These are phyloP conservation scores for Stachybotrys chlorohalonatus DNA, from an alignment of 2,329 filamentous ascomycete genomes.

Conservation along the genomic window DNA sequence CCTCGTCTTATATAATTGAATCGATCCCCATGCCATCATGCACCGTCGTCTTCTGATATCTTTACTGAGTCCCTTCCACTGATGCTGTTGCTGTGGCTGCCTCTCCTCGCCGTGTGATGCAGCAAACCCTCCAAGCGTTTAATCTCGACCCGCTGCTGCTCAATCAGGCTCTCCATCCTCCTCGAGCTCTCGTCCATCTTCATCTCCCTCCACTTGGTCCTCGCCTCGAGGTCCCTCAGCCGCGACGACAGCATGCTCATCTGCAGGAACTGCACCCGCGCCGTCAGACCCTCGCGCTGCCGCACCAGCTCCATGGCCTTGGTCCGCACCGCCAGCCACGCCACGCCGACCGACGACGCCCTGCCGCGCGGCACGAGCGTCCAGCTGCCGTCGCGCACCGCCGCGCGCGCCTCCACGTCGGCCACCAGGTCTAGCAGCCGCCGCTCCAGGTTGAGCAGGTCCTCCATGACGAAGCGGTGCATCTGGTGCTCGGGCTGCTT, in stretches of 20 bases:
- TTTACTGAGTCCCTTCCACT: slow-evolving; percentile 1
- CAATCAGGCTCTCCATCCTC: slow-evolving; percentile 12
- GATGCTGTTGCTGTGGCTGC: not conserved
- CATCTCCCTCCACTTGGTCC: slow-evolving; percentile 18
- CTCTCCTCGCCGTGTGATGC: slow-evolving; percentile 4
- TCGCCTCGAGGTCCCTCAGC: slow-evolving; percentile 24
- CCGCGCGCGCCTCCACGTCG: slow-evolving; percentile 27
- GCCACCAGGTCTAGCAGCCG: slow-evolving; percentile 34
- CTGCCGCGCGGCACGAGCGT: slow-evolving; percentile 26
- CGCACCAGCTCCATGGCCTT: slow-evolving; percentile 36
- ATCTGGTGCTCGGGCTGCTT: slow-evolving; percentile 32
- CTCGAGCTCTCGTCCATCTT: slow-evolving; percentile 15
- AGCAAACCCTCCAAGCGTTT: slow-evolving; percentile 11
- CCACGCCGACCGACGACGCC: slow-evolving; percentile 30
- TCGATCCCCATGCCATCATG: not conserved
- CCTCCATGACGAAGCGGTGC: slow-evolving; percentile 38
- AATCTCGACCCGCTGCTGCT: slow-evolving; percentile 15
- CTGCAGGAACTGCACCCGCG: slow-evolving; percentile 36
- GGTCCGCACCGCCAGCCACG: slow-evolving; percentile 32
- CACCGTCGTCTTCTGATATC: slow-evolving; percentile 5
- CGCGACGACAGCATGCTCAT: slow-evolving; percentile 38
- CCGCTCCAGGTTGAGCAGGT: slow-evolving; percentile 32
- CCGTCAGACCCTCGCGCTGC: slow-evolving; percentile 34
- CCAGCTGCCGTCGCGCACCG: slow-evolving; percentile 19
- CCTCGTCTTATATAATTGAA: not conserved